These are phyloP conservation scores for Cornus kousa DNA, from an alignment of 148 eudicot species.

Conservation along the genomic window DNA sequence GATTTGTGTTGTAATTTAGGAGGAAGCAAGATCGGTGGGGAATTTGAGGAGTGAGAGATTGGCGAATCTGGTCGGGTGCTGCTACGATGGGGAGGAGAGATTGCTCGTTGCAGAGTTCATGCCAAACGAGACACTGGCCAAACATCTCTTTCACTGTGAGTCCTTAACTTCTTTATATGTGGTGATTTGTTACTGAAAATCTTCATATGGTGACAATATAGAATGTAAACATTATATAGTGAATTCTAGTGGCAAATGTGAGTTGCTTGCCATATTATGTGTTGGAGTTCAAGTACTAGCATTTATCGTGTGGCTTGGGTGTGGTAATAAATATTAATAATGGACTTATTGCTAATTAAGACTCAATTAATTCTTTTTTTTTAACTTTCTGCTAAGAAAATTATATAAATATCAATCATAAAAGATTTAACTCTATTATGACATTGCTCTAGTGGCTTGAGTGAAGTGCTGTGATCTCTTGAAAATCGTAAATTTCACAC, in stretches of 20 bases:
- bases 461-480: background rate
- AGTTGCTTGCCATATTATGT: background rate
- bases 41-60: conserved; percentile 56
- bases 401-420: background rate
- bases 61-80: conserved; percentile 61
- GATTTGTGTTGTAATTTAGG: conserved; percentile 30
- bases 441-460: background rate
- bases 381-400: background rate
- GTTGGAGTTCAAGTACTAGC: background rate
- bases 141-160: conserved; percentile 74
- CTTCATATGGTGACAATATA: background rate
- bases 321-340: background rate
- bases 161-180: background rate
- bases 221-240: background rate
- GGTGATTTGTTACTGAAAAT: background rate
- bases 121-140: conserved; percentile 70
- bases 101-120: conserved; percentile 65
- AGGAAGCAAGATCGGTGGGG: conserved; percentile 64
- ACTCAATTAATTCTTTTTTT: background rate
- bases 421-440: background rate
- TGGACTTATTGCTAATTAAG: background rate
- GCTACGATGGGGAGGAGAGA: conserved; percentile 57
- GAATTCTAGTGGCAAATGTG: background rate
- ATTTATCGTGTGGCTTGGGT: background rate
- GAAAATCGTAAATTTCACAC: background rate